phyloP scores from a whole-genome alignment of 2,329 filamentous ascomycete genomes.

The Fusarium goolgardi region DNA sequence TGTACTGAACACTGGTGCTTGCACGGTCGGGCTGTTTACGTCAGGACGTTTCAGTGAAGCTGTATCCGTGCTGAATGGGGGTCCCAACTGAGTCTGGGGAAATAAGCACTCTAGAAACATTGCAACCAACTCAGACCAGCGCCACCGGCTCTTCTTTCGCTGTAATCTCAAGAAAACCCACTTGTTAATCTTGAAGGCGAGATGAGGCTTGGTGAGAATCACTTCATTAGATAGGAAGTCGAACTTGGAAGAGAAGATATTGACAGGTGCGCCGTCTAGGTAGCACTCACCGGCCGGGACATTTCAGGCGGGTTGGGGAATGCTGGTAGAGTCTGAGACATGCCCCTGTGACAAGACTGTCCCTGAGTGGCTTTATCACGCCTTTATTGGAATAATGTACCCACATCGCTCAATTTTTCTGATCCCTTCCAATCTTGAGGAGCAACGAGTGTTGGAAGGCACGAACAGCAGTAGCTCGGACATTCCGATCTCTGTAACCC shows the following conservation, averaged over 20 bases:
- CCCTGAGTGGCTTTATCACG: slow-evolving; percentile 25
- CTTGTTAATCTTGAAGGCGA: slow-evolving; percentile 45
- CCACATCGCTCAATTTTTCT: slow-evolving; percentile 29
- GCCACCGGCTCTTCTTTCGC: slow-evolving; percentile 44
- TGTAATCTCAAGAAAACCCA: slow-evolving; percentile 45
- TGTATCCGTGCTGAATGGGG: slow-evolving; percentile 5
- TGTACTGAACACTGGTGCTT: background rate
- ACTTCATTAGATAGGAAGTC: slow-evolving; percentile 23
- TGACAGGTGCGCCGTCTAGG: slow-evolving; percentile 42
- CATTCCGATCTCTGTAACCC: slow-evolving; percentile 30
- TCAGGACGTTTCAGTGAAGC: slow-evolving; percentile 8
- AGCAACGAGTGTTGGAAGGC: slow-evolving; percentile 35
- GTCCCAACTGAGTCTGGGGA: slow-evolving; percentile 30
- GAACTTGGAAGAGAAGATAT: slow-evolving; percentile 31
- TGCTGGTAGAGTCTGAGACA: slow-evolving; percentile 48
- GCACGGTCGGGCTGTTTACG: slow-evolving; percentile 7
- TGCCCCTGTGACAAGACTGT: slow-evolving; percentile 30
- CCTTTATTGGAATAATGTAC: slow-evolving; percentile 24
- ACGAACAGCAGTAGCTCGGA: slow-evolving; percentile 22
- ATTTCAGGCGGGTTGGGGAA: slow-evolving; percentile 45
- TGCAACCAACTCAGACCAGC: slow-evolving; percentile 35
- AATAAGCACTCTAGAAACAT: slow-evolving; percentile 24
- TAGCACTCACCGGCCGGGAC: slow-evolving; percentile 38
- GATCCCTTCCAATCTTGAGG: slow-evolving; percentile 42
- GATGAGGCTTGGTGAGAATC: slow-evolving; percentile 42